These are phyloP conservation scores for Coniella vitis DNA, from an alignment of 2,329 filamentous ascomycete genomes.

Conservation along the genomic window DNA sequence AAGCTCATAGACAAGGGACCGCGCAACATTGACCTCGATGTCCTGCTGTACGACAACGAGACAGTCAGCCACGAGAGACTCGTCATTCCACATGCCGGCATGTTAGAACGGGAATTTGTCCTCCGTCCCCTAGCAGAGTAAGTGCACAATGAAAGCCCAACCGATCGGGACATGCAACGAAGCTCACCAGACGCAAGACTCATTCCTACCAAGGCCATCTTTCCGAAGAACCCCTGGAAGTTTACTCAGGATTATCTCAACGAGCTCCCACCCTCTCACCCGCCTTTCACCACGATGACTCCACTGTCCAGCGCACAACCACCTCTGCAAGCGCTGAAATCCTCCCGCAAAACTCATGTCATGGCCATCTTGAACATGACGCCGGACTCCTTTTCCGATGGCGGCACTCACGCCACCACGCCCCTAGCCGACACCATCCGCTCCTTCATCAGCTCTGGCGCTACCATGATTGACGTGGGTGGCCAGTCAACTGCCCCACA, in stretches of 20 bases:
- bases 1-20: constrained; percentile 92
- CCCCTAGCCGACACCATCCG: constrained; percentile 51
- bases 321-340: constrained; percentile 52
- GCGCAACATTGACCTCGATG: constrained; percentile 89
- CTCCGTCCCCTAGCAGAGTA: constrained; percentile 78
- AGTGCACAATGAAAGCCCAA: constrained; percentile 20
- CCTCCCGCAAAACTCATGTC: constrained; percentile 60
- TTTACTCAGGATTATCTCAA: constrained; percentile 55
- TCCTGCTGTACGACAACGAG: constrained; percentile 71
- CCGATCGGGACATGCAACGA: neutral
- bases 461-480: constrained; percentile 83
- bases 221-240: constrained; percentile 51
- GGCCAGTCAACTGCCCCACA: constrained; percentile 87
- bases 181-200: constrained; percentile 33
- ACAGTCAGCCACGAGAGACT: constrained; percentile 63
- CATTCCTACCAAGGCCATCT: constrained; percentile 46
- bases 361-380: constrained; percentile 97
- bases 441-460: constrained; percentile 59
- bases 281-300: constrained; percentile 52
- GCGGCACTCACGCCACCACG: constrained; percentile 53
- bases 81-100: constrained; percentile 76
- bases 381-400: constrained; percentile 95
- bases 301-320: constrained; percentile 43
- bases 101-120: constrained; percentile 90
- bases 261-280: constrained; percentile 41